Base-by-base conservation (phyloP, 495 filamentous ascomycete species). In the Rhypophila decipiens region DNA sequence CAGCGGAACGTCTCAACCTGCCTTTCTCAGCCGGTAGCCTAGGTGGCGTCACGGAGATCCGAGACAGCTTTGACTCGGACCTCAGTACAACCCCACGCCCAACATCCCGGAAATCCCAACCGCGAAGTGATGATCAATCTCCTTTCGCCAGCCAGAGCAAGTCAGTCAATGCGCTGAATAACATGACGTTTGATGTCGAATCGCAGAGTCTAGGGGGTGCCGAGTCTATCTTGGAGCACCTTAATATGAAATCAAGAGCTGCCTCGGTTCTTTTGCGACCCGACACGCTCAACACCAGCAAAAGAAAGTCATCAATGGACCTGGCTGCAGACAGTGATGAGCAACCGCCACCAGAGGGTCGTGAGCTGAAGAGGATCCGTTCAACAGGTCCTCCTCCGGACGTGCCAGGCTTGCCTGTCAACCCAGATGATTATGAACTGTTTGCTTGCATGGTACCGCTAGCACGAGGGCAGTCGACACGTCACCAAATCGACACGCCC, bases 401-500 rank as follows among this genome's bases (percentile, higher is more conserved):
- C 9, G 15, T 51, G 9, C n/a, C 49, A 9, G 42, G 46, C 15
- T 38, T 24, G 2, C 3, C 41, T 3, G 19, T 63, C 7, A 59
- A 46, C 5, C 51, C 60, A 5, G 49, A 58, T 17, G 70, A 76
- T 22, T 62, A 57, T 24, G 56, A 52, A 18, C 50, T 74, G 13
- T 54, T 73, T 21, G 63, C 56, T 18, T 50, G 63, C n/a, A 54
- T 76, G 0, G 68, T 69, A 2, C 51, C 57, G 20, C 60, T 71
- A 18, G 19, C 49, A 11, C 59, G 60, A 20, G 56, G 49, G 4
- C 52, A 63, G 12, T 66, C 64, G 8, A 63, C 62, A 27, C 66
- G 74, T 18, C n/a, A n/a, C n/a, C 71, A 75, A 42, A 75, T 76
- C 39, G 73, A 78, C 41, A 69, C 61, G 36, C 66, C 67, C 8